A percentile compares a stretch with the other conserved stretches of the same genome.
phyloP scores from a whole-genome alignment of 2,329 filamentous ascomycete genomes.

The Calonectria pauciramosa region DNA sequence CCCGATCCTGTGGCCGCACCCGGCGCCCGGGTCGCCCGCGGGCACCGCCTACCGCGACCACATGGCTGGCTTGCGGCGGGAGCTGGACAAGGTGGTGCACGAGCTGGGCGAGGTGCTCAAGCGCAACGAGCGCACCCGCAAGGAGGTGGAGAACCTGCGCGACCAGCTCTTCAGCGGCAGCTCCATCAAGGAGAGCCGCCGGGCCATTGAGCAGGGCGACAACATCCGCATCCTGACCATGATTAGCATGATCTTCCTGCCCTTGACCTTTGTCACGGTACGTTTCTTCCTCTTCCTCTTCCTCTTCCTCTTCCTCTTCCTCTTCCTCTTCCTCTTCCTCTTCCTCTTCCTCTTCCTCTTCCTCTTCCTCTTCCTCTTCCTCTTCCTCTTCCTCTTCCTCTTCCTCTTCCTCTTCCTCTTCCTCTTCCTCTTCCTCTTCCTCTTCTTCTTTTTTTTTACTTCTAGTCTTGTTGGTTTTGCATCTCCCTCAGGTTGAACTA shows the following conservation, averaged over 20 bases:
- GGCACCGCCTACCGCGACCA: conserved; percentile 63
- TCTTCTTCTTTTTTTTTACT: not conserved
- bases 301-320: not conserved
- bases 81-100: conserved; percentile 65
- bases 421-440: conserved; percentile 11
- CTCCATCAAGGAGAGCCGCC: conserved; percentile 71
- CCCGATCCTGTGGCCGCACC: conserved; percentile 68
- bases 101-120: conserved; percentile 62
- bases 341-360: not conserved
- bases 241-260: conserved; percentile 73
- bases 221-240: conserved; percentile 73
- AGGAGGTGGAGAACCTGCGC: conserved; percentile 68
- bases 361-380: not conserved
- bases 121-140: conserved; percentile 66
- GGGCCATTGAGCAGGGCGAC: conserved; percentile 74
- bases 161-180: conserved; percentile 75
- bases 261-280: conserved; percentile 71
- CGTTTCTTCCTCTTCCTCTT: conserved; percentile 33
- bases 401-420: not conserved
- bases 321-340: not conserved
- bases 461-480: not conserved
- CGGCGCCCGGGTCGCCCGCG: conserved; percentile 58
- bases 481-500: too few relatives aligned
- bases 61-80: conserved; percentile 60
- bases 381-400: not conserved